Evolutionary conservation across 2,329 filamentous ascomycete genomes (phyloP), one percentile per base, ranked within the genome.

Genomic region (Bimuria novae-zelandiae): DNA sequence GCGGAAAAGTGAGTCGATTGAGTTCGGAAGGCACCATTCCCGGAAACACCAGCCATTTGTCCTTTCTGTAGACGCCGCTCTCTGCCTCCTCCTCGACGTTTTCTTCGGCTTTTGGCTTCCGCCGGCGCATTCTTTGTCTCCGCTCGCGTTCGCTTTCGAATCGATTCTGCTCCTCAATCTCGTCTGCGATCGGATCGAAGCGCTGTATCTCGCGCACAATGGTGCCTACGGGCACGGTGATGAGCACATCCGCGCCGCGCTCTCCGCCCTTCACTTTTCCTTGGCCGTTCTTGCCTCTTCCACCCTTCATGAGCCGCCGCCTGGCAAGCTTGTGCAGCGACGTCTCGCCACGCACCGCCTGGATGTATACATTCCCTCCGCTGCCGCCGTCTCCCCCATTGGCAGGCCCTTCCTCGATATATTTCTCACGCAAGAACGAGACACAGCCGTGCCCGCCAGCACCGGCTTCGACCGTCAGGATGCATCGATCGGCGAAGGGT

Each of bases 341-440:
- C 0, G 92, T 97, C 75, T 97, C 89, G 54, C 92, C 91, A 49
- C 89, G 86, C 1, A 96, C 86, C 7, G 94, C 92, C 75, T 97
- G 93, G 52, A 99, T 95, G 73, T 96, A 97, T 61, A 99, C 81
- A 65, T 89, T 95, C 33, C 94, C 94, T 56, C 94, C 94, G 51
- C 86, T 89, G 4, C 94, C 94, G 36, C 94, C 94, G 70, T 99
- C 92, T 54, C 94, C 94, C 43, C 94, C 94, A 73, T 99, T 97
- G 8, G 94, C 85, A 10, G 94, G 94, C 0, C 94, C 94, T 59
- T 96, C 87, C 39, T 87, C 84, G 25, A 97, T 81, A 74, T 89
- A 97, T 58, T 93, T 93, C 67, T 99, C 94, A 17, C 93, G 88
- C 37, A 95, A 78, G 71, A 97, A 99, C 0, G 94, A 94, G 45